phyloP scores from a whole-genome alignment of 208 protist genomes.

The Herpetomonas tarakana region DNA sequence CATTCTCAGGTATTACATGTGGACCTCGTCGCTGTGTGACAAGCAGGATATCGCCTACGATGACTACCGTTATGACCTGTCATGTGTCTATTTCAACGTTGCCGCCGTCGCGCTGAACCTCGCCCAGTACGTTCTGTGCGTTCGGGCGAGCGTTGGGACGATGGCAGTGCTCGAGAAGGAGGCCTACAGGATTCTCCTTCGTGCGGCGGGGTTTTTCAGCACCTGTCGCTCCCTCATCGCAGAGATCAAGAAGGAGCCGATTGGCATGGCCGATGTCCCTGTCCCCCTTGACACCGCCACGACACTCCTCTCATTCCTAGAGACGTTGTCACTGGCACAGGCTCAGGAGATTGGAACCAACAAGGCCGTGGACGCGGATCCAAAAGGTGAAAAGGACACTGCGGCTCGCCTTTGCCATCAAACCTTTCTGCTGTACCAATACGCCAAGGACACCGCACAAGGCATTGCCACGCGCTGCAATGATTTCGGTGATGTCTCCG shows the following conservation, averaged over 20 bases:
- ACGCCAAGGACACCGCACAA: constrained; percentile 12
- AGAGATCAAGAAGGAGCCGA: constrained; percentile 32
- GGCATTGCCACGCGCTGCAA: constrained; percentile 21
- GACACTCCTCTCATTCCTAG: constrained; percentile 28
- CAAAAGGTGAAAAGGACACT: constrained; percentile 26
- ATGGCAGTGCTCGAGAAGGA: constrained; percentile 45
- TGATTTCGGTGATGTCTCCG: constrained; percentile 26
- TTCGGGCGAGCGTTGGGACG: constrained; percentile 22
- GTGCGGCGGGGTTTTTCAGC: constrained; percentile 58
- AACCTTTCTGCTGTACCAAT: constrained; percentile 47
- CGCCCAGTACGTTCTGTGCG: constrained; percentile 42
- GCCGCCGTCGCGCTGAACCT: constrained; percentile 48
- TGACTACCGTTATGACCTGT: constrained; percentile 73
- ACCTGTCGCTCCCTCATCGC: constrained; percentile 27
- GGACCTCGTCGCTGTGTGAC: constrained; percentile 39
- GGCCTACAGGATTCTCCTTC: constrained; percentile 54
- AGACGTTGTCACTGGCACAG: constrained; percentile 40
- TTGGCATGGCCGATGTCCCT: constrained; percentile 31
- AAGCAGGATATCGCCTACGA: constrained; percentile 44
- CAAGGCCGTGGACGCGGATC: constrained; percentile 38
- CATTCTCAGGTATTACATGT: constrained; percentile 44
- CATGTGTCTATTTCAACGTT: constrained; percentile 65
- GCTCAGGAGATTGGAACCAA: constrained; percentile 63
- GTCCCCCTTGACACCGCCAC: constrained; percentile 30
- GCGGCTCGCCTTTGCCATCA: constrained; percentile 46